Evolutionary conservation across 2,329 filamentous ascomycete genomes (phyloP).

Genomic region (Stachybotrys elegans): DNA sequence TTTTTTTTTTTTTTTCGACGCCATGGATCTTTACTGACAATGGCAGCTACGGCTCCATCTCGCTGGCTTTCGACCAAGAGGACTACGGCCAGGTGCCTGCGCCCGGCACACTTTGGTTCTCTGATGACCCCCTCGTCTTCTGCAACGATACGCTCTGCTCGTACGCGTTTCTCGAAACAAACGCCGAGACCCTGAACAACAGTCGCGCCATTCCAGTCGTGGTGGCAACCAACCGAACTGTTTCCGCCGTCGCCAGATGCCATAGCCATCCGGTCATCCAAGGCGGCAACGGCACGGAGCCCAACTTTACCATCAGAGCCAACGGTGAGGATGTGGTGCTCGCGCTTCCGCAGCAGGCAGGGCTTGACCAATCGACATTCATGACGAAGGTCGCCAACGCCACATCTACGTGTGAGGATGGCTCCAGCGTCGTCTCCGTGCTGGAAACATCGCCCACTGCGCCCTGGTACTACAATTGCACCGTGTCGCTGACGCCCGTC

Average conservation of each 20-base stretch:
- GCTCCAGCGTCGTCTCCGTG: conserved; percentile 15
- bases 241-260: conserved; percentile 10
- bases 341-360: conserved; percentile 10
- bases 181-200: neutral
- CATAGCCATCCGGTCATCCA: conserved; percentile 13
- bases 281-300: conserved; percentile 11
- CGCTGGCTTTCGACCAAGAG: conserved; percentile 21
- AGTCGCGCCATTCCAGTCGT: neutral
- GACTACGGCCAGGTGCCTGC: conserved; percentile 15
- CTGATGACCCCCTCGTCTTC: conserved; percentile 26
- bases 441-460: conserved; percentile 13
- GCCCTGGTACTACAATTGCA: conserved; percentile 18
- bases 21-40: too few species aligned
- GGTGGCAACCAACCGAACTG: conserved; percentile 12
- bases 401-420: conserved; percentile 5
- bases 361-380: conserved; percentile 13
- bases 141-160: conserved; percentile 20
- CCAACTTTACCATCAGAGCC: conserved; percentile 10
- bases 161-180: conserved; percentile 33
- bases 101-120: conserved; percentile 23
- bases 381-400: conserved; percentile 15
- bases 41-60: conserved; percentile 32
- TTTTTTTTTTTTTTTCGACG: too few species aligned
- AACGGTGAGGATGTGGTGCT: conserved; percentile 3
- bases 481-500: conserved; percentile 13